Base-by-base conservation (phyloP, 768 basidiomycete genomes). In the Rhodosporidiobolus odoratus region DNA sequence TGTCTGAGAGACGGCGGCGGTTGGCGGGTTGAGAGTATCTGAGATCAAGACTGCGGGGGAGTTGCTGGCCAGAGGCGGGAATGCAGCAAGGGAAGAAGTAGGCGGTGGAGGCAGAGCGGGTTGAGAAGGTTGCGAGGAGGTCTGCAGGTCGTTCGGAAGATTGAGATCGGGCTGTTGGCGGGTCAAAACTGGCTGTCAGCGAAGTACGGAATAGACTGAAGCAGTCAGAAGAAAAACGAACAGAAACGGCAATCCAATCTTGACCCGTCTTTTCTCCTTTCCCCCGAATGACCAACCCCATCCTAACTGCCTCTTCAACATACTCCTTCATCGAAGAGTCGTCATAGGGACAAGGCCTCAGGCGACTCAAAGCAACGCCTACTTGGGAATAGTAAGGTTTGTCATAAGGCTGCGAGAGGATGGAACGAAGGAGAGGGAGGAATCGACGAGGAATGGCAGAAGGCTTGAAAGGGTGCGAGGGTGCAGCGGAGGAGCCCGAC, bases 161-260 rank as follows among this genome's bases (percentile, higher is more conserved):
- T 8, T 16, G 38, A 58, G 38, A 9, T 17, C 57, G 25, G 57
- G 23, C 57, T 58, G 57, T 54, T 21, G 9, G 53, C 15, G 8
- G 3, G 30, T 7, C 34, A 8, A 30, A 21, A 23, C 15, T n/a
- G 37, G 19, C 16, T 34, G 32, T 56, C 34, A 17, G 16, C 5
- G 17, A 34, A 35, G n/a, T 13, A 35, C 6, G 34, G 16, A 57
- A 17, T 23, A 16, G 38, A 41, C n/a, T n/a, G n/a, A n/a, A n/a
- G n/a, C n/a, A 21, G 3, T 32, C 23, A 38, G 32, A 7, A 27
- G 23, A 10, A 38, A 25, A 17, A 58, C 64, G 25, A 23, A 65
- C 64, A 23, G 19, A 35, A 13, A 65, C 12, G 19, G 30, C 34
- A 4, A 65, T 21, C 64, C 64, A 65, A 27, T 65, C 64, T 35